Evolutionary conservation across 2,329 filamentous ascomycete genomes (phyloP).

Genomic region (Aspergillus japonicus): DNA sequence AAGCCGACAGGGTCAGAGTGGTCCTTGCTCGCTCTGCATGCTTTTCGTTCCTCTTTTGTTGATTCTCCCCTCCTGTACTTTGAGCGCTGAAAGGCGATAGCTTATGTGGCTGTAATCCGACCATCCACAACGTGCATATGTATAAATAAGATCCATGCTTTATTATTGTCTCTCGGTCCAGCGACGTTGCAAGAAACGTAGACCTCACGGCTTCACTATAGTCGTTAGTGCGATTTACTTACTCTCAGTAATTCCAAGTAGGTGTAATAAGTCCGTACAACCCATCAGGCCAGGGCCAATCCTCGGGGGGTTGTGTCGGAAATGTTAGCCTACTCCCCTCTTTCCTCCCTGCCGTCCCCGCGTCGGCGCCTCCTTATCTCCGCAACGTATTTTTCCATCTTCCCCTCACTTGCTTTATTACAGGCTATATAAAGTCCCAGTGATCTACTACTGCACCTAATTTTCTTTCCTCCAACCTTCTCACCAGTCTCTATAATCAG

Average conservation of each 20-base stretch:
- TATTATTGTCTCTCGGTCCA: too few species aligned
- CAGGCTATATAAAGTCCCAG: neutral
- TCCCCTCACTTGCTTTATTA: neutral
- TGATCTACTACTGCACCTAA: neutral
- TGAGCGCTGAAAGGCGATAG: conserved; percentile 10
- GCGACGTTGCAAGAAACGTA: too few species aligned
- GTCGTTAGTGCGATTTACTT: too few species aligned
- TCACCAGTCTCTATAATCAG: neutral
- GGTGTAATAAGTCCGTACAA: too few species aligned
- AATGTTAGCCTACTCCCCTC: too few species aligned
- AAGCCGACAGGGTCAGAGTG: neutral
- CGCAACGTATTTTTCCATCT: neutral
- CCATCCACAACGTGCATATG: neutral
- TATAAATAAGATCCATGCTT: neutral
- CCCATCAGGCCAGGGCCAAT: too few species aligned
- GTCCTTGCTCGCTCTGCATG: neutral
- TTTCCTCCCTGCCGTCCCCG: neutral
- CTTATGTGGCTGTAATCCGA: conserved; percentile 1
- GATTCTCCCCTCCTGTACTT: conserved; percentile 26
- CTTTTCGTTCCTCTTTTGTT: neutral
- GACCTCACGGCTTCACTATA: too few species aligned
- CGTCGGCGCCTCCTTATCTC: conserved; percentile 8
- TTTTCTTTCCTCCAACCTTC: neutral
- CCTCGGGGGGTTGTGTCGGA: too few species aligned
- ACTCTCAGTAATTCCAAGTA: too few species aligned